phyloP scores from a whole-genome alignment of 2,329 filamentous ascomycete species.

The Aspergillus aculeatinus region DNA sequence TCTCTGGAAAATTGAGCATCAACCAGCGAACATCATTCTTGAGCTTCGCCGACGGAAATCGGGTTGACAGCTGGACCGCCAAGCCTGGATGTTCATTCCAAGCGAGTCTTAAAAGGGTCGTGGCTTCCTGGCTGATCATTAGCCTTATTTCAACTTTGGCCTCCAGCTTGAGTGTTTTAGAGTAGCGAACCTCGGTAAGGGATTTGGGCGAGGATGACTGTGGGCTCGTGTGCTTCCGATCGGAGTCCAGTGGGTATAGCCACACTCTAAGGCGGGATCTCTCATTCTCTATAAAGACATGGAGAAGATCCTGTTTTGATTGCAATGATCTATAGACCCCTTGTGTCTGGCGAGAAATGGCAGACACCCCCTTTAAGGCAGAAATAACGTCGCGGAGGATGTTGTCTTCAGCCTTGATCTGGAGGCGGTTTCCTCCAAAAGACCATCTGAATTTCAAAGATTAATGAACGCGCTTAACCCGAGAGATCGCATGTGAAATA shows the following conservation, averaged over 20 bases:
- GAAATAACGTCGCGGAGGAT: conserved; percentile 72
- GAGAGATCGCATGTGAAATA: conserved; percentile 27
- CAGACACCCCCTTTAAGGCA: conserved; percentile 64
- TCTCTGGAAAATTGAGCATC: conserved; percentile 79
- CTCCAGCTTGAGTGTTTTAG: not conserved
- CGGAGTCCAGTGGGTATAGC: conserved; percentile 75
- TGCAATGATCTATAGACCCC: conserved; percentile 66
- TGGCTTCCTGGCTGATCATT: conserved; percentile 50
- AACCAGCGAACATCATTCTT: conserved; percentile 74
- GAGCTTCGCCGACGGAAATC: conserved; percentile 75
- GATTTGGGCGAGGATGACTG: conserved; percentile 45
- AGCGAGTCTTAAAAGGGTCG: conserved; percentile 71
- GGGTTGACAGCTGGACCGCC: conserved; percentile 77
- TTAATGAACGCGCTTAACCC: conserved; percentile 8
- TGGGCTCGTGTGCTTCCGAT: conserved; percentile 54
- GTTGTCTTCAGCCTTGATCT: conserved; percentile 88
- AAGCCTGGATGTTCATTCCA: conserved; percentile 84
- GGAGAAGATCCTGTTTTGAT: conserved; percentile 78
- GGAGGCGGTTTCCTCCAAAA: conserved; percentile 88
- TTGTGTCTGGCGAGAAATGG: conserved; percentile 53
- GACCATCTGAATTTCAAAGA: conserved; percentile 65
- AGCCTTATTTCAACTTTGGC: not conserved
- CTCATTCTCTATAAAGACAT: conserved; percentile 79
- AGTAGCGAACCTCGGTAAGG: conserved; percentile 38
- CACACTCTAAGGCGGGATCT: conserved; percentile 81